Evolutionary conservation across 148 eudicot species (phyloP).

Genomic region (Gaultheria prostrata): DNA sequence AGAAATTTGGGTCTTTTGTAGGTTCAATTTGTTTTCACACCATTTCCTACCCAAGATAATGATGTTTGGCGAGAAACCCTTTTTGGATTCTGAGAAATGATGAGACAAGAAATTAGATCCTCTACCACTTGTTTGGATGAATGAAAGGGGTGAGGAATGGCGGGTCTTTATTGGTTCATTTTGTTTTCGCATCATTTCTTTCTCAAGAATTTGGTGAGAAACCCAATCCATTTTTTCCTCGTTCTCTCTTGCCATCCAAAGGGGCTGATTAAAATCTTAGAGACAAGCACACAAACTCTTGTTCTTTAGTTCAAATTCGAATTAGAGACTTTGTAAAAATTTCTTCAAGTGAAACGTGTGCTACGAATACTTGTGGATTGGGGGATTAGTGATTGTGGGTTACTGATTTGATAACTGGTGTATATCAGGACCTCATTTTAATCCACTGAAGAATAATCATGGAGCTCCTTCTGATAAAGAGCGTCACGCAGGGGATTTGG

Average conservation of each 20-base stretch:
- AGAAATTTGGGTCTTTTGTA: background rate
- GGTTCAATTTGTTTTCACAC: background rate
- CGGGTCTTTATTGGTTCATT: background rate
- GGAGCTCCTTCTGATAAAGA: constrained; percentile 76
- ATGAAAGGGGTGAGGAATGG: background rate
- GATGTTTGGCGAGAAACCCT: background rate
- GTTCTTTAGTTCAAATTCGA: background rate
- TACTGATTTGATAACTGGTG: background rate
- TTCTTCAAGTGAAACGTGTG: background rate
- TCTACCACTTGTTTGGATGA: background rate
- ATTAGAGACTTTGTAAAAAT: no score
- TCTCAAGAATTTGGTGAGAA: background rate
- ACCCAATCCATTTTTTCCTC: background rate
- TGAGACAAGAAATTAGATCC: background rate
- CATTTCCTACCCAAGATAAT: background rate
- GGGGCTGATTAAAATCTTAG: background rate
- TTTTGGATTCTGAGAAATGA: background rate
- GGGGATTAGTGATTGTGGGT: background rate
- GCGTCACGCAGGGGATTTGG: constrained; percentile 94
- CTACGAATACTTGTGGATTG: background rate
- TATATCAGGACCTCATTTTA: constrained; percentile 72
- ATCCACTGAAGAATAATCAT: constrained; percentile 76
- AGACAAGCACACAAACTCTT: background rate
- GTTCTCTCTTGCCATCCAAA: background rate
- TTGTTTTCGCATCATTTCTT: background rate